Evolutionary conservation across 176 grass and related monocot species (phyloP), one percentile per base, ranked within the genome.

Genomic region (Elaeis guineensis): DNA sequence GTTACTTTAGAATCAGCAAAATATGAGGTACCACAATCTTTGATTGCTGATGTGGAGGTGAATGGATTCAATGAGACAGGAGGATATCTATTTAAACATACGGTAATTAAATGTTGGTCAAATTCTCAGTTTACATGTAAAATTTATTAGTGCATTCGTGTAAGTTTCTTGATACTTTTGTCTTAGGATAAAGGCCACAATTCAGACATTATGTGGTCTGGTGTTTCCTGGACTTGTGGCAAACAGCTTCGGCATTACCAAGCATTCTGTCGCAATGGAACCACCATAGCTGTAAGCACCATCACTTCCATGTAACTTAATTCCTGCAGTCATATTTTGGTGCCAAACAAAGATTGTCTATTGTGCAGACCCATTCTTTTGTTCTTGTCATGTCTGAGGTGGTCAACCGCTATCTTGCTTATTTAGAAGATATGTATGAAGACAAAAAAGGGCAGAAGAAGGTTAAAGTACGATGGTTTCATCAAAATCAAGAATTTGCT

Each of bases 371-470:
- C 51, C 84, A 98, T 62, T 77, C 94, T 58, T 98, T 98, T 76
- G 88, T 85, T 18, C 67, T 98, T 70, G 85, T 98, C 48, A 83
- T 89, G 88, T 89, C 88, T 18, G 94, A 98, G 80, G 87, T 89
- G 64, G 88, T 78, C 73, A 93, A 64, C 62, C 81, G 82, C 16
- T 83, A 98, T 78, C 87, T 98, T 58, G 94, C 94, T 52, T 98
- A 98, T 66, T 85, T 98, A 71, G 94, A 98, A 80, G 94, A 98
- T 75, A 93, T 98, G 94, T 98, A 98, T 64, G 94, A 98, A 71
- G 84, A 98, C 65, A 98, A 93, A 71, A 98, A 92, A 50, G 94
- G 94, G 44, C 81, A 77, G 64, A 98, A 98, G 77, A 98, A 98
- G 71, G 89, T 89, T 80, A 98, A 89, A 92, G 94, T 98, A 54